Evolutionary conservation across 768 basidiomycete genomes (phyloP).

Genomic region (Trametopsis cervina): DNA sequence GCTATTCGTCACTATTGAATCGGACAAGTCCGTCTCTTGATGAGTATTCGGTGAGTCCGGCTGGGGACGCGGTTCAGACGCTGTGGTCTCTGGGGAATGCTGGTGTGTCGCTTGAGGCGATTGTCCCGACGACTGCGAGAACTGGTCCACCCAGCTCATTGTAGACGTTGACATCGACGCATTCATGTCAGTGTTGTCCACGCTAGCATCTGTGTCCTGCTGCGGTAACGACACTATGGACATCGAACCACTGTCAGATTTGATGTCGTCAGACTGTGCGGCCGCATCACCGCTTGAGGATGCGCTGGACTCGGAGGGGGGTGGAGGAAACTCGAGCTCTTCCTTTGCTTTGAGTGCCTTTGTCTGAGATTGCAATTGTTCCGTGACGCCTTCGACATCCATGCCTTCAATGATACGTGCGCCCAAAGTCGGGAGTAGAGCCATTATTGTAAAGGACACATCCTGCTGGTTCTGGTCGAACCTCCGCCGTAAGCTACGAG

Average conservation of each 20-base stretch:
- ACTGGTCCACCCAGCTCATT: conserved; percentile 40
- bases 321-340: conserved; percentile 9
- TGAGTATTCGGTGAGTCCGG: conserved; percentile 8
- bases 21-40: conserved; percentile 25
- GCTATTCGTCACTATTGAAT: conserved; percentile 33
- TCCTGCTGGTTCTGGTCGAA: conserved; percentile 77
- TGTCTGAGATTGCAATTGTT: conserved; percentile 42
- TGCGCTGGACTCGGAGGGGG: conserved; percentile 17
- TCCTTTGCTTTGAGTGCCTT: conserved; percentile 22
- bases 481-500: conserved; percentile 54
- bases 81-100: conserved; percentile 9
- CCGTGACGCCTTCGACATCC: conserved; percentile 69
- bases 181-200: conserved; percentile 27
- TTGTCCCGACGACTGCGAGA: conserved; percentile 22
- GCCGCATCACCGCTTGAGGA: conserved; percentile 28
- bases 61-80: not conserved
- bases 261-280: conserved; percentile 26
- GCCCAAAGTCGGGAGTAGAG: conserved; percentile 60
- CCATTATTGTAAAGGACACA: conserved; percentile 66
- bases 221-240: conserved; percentile 35
- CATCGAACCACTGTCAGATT: conserved; percentile 37
- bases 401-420: conserved; percentile 61
- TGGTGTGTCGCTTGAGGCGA: conserved; percentile 12
- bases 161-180: no score
- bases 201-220: conserved; percentile 30